These are phyloP conservation scores for Aquilaria sinensis DNA, from an alignment of 345 rosid species.

Conservation along the genomic window DNA sequence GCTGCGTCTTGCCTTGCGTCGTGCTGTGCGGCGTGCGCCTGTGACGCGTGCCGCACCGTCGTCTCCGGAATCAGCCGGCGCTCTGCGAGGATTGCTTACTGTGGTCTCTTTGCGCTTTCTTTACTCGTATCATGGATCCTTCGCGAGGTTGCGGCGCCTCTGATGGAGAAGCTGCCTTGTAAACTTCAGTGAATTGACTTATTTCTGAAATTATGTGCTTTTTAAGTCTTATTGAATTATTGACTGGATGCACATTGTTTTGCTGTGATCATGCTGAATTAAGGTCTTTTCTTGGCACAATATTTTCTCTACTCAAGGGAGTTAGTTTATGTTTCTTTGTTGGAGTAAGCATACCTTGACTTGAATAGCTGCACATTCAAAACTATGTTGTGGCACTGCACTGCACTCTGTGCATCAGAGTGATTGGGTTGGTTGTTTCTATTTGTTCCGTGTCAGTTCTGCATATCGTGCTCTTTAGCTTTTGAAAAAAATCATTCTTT, in stretches of 20 bases:
- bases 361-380: too few relatives aligned
- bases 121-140: constrained; percentile 92
- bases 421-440: too few relatives aligned
- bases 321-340: too few relatives aligned
- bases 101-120: constrained; percentile 95
- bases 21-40: constrained; percentile 97
- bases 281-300: too few relatives aligned
- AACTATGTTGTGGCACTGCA: too few relatives aligned
- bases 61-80: constrained; percentile 89
- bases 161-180: constrained; percentile 98
- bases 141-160: constrained; percentile 97
- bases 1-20: constrained; percentile 99
- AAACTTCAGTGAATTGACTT: constrained; percentile 20
- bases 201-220: background rate
- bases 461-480: too few relatives aligned
- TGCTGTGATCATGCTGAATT: too few relatives aligned
- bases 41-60: constrained; percentile 88
- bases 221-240: background rate
- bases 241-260: background rate
- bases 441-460: too few relatives aligned
- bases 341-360: too few relatives aligned
- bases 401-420: too few relatives aligned
- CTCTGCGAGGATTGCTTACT: constrained; percentile 96
- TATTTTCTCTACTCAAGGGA: too few relatives aligned
- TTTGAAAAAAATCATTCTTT: too few relatives aligned